Base-by-base conservation (phyloP, 805 yeast genomes). In the Starmera quercuum region DNA sequence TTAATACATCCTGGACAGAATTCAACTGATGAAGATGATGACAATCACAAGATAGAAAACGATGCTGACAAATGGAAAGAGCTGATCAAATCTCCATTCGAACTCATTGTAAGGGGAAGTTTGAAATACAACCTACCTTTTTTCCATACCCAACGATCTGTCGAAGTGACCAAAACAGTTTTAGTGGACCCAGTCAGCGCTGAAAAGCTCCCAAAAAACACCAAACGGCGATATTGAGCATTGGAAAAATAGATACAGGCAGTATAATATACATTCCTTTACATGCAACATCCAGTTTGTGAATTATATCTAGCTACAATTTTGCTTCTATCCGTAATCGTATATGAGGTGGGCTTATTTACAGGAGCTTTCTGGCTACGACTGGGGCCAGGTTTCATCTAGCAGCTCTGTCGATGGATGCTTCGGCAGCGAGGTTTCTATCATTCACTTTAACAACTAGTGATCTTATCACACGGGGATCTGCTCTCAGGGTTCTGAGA, bases 381-480 rank as follows among this genome's bases (percentile, higher is more conserved):
- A n/a, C n/a, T n/a, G n/a, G n/a, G n/a, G n/a, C n/a, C n/a, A n/a
- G n/a, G n/a, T n/a, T n/a, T 25, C 27, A 25, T 25, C 27, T 25
- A 25, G 27, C 15, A 25, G 29, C 26, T 43, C 74, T 71, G 34
- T 73, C 73, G 34, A 75, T 59, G 1, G 86, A 73, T 17, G 76
- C 60, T 15, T 79, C 78, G 13, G 70, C 66, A 42, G 75, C 77
- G 38, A 78, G 63, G 25, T 61, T 61, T 41, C 67, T 64, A 22
- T 58, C 61, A 42, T 73, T 69, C 34, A 78, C 77, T 54, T 76
- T 84, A 35, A 82, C 68, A 24, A 88, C 68, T 37, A 75, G 73
- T 16, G 90, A 75, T 53, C 96, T 73, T 39, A 90, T 74, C 42
- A 92, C 81, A 62, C 97, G 80, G 20, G 97, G 97, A 57, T 90